These are phyloP conservation scores for Polyrhizophydium stewartii DNA, from an alignment of 371 early-diverging fungal genomes.

Conservation along the genomic window DNA sequence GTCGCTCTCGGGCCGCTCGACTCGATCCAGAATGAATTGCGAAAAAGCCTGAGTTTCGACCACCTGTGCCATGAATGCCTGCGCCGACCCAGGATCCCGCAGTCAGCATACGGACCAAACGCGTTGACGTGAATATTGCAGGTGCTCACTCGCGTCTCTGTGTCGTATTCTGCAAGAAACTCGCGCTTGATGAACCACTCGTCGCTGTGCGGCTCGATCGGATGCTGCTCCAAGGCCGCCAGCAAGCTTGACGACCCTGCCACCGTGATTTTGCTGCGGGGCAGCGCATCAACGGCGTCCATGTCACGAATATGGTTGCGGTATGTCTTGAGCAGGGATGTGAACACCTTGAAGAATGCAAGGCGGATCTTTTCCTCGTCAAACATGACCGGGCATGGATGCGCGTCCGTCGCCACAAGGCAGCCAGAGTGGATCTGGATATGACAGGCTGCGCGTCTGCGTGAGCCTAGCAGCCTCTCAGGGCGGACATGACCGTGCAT, in stretches of 20 bases:
- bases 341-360: constrained; percentile 71
- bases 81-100: no score
- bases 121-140: no score
- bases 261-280: constrained; percentile 18
- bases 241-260: not conserved
- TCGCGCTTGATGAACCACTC: constrained; percentile 58
- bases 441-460: constrained; percentile 26
- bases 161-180: constrained; percentile 62
- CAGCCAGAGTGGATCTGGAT: constrained; percentile 27
- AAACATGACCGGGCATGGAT: constrained; percentile 61
- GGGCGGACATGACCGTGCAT: no score
- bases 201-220: constrained; percentile 14
- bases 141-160: constrained; percentile 62
- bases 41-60: constrained; percentile 75
- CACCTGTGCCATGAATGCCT: constrained; percentile 58
- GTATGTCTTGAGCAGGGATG: constrained; percentile 70
- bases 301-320: constrained; percentile 34
- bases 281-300: no score
- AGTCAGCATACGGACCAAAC: no score
- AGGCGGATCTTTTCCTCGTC: constrained; percentile 65
- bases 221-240: not conserved
- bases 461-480: no score
- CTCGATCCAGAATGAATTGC: constrained; percentile 73
- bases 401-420: constrained; percentile 45
- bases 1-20: constrained; percentile 59